Evolutionary conservation across 106 monocot genomes (phyloP).

Genomic region (Narthecium ossifragum): DNA sequence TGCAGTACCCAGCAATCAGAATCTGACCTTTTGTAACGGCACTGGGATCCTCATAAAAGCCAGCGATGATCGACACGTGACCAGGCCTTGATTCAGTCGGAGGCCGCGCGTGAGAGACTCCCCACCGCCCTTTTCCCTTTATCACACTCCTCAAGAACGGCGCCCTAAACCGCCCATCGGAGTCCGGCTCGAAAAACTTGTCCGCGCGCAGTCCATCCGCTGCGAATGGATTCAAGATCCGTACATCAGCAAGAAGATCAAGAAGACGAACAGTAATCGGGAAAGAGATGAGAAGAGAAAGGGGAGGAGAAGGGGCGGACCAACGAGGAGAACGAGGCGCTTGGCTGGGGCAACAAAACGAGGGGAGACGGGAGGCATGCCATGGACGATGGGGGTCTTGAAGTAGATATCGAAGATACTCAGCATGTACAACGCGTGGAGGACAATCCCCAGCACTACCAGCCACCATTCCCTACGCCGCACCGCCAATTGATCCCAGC

Average conservation of each 20-base stretch:
- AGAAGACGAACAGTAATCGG: not conserved
- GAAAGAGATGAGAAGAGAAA: not conserved
- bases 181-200: slow-evolving; percentile 79
- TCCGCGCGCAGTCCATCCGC: slow-evolving; percentile 90
- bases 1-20: no score
- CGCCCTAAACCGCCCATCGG: slow-evolving; percentile 56
- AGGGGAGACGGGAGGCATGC: slow-evolving; percentile 71
- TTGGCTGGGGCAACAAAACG: slow-evolving; percentile 74
- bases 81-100: slow-evolving; percentile 94
- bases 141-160: slow-evolving; percentile 71
- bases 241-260: not conserved
- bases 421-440: slow-evolving; percentile 93
- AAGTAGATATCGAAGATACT: slow-evolving; percentile 99
- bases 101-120: slow-evolving; percentile 83
- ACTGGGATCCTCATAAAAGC: slow-evolving; percentile 93
- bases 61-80: slow-evolving; percentile 78
- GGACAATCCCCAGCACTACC: slow-evolving; percentile 62
- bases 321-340: slow-evolving; percentile 85
- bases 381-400: slow-evolving; percentile 91
- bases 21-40: slow-evolving; percentile 95
- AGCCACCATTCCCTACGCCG: slow-evolving; percentile 67
- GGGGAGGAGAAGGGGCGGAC: slow-evolving; percentile 6
- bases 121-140: slow-evolving; percentile 77
- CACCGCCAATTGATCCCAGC: slow-evolving; percentile 23
- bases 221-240: slow-evolving; percentile 9